A percentile compares a stretch with the other conserved stretches of the same genome.
Conservation (phyloP, 768 basidiomycete genomes). For the Boletales sp. region DNA sequence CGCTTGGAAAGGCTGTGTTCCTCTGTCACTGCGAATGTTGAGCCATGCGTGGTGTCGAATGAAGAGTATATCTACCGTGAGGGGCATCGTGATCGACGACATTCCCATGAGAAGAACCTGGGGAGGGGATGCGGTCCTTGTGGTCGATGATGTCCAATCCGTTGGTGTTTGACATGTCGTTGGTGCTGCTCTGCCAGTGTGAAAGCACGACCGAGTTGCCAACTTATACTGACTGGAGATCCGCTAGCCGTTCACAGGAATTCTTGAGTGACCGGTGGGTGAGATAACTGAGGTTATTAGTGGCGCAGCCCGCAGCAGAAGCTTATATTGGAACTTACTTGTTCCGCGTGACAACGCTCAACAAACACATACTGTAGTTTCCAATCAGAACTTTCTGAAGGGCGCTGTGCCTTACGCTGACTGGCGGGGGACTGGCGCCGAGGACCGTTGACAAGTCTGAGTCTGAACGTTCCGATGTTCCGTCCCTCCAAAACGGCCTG, state of each 20-base stretch:
- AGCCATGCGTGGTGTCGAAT: slow-evolving; percentile 1
- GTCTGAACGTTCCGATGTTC: no score
- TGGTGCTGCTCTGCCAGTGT: not conserved
- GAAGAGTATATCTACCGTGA: slow-evolving; percentile 43
- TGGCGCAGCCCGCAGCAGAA: not conserved
- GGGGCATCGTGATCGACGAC: slow-evolving; percentile 73
- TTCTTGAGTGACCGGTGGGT: not conserved
- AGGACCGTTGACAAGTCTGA: no score
- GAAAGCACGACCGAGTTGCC: not conserved
- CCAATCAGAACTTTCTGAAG: no score
- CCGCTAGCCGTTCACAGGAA: slow-evolving; percentile 2
- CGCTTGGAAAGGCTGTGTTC: slow-evolving; percentile 39
- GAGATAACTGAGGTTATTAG: not conserved
- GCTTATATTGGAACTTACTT: no score
- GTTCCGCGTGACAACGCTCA: no score
- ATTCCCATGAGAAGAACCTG: slow-evolving; percentile 44
- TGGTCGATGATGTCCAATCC: slow-evolving; percentile 32
- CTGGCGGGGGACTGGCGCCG: no score
- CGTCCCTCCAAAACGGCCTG: no score
- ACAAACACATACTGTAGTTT: no score
- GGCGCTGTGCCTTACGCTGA: no score
- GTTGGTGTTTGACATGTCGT: slow-evolving; percentile 25
- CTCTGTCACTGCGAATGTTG: slow-evolving; percentile 55
- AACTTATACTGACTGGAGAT: slow-evolving; percentile 14
- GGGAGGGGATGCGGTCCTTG: slow-evolving; percentile 51